Conservation (phyloP, 2,329 filamentous ascomycete genomes). For the Xylaria sp. region DNA sequence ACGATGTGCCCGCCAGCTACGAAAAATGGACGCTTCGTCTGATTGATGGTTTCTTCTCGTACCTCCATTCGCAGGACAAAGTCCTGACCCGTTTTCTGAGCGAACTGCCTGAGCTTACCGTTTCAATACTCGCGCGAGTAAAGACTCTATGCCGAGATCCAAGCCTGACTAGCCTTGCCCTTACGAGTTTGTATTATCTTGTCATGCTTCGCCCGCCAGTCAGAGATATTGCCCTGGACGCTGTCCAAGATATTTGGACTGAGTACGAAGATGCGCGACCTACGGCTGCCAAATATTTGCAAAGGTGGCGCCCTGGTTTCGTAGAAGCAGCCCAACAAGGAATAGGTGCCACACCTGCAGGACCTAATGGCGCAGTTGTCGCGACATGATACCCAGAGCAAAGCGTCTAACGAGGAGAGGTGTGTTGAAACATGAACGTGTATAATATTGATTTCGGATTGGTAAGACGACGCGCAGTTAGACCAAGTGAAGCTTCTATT, state of each 20-base stretch:
- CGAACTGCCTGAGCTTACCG: conserved; percentile 83
- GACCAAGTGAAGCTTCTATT: conserved; percentile 1
- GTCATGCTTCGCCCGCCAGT: conserved; percentile 72
- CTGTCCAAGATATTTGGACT: conserved; percentile 69
- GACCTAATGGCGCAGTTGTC: conserved; percentile 28
- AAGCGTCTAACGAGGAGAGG: conserved; percentile 1
- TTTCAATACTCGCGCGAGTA: conserved; percentile 74
- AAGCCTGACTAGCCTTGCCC: conserved; percentile 65
- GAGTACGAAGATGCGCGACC: conserved; percentile 69
- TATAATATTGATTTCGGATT: conserved; percentile 20
- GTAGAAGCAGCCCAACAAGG: conserved; percentile 44
- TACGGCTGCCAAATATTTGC: conserved; percentile 66
- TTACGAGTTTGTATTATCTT: conserved; percentile 70
- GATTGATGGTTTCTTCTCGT: conserved; percentile 88
- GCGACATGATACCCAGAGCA: conserved; percentile 33
- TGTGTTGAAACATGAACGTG: conserved; percentile 13
- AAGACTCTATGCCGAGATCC: conserved; percentile 70
- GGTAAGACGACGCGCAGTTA: neutral
- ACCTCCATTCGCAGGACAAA: conserved; percentile 90
- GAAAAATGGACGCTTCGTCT: conserved; percentile 79
- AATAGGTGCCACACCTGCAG: conserved; percentile 25
- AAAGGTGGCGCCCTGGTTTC: conserved; percentile 65
- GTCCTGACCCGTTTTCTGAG: conserved; percentile 88
- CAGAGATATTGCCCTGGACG: conserved; percentile 66
- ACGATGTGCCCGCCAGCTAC: conserved; percentile 69